Evolutionary conservation across 1,284 basidiomycete species (phyloP), one percentile per base, ranked within the genome.

Genomic region (Cutaneotrichosporon sp.): DNA sequence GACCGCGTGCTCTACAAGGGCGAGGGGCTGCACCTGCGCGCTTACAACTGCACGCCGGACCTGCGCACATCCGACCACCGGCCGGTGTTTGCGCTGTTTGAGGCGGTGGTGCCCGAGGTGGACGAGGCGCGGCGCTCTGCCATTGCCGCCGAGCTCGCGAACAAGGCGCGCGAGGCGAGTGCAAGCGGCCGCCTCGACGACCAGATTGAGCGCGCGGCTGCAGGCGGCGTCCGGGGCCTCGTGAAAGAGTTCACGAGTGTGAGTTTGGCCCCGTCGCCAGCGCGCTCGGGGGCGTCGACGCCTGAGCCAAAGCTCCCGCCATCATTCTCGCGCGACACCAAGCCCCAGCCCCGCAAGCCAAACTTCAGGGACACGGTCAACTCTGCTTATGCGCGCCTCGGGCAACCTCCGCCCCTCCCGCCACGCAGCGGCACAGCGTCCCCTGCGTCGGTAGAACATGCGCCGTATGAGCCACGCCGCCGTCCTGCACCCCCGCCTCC

Each of bases 1-100:
- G 94, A 97, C 81, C 89, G 94, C n/a, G 87, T 99, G 16, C 77
- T 99, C 55, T 97, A 89, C 81, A 87, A 86, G 64, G 93, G 93
- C 10, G 72, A 74, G 46, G 81, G 70, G 60, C 58, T 73, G 4
- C 54, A 67, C 10, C 64, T 75, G 29, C 68, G 74, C 36, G 68
- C 70, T 2, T 85, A 85, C 65, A 64, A 73, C 31, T 25, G 47
- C 25, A 75, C 92, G 60, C 89, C 92, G 20, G 91, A 95, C 69
- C 81, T 99, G 64, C 85, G 83, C 72, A 87, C 90, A 2, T 97
- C 94, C 11, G 97, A 99, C 80, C 97, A 99, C 76, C 87, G 90
- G 69, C 97, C 97, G 71, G 95, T 99, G 1, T 95, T 90, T 70
- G 92, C 88, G 2, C 79, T 90, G 6, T 93, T 97, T 79, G 83